phyloP scores from a whole-genome alignment of 2,329 filamentous ascomycete species.

The Calonectria crousiana region DNA sequence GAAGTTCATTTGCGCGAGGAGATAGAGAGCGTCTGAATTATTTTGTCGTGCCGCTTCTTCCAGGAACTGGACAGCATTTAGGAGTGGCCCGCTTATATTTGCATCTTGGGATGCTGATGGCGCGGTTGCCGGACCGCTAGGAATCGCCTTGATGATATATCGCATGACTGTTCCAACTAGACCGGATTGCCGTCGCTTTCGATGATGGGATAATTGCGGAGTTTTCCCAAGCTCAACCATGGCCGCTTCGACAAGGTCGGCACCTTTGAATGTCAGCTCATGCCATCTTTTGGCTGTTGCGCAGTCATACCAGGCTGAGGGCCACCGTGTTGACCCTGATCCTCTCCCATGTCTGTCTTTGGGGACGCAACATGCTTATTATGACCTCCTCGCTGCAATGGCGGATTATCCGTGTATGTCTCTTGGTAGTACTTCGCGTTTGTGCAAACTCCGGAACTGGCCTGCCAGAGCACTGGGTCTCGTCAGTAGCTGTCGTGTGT shows the following conservation, averaged over 20 bases:
- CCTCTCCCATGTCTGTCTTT: slow-evolving; percentile 46
- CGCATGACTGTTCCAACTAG: slow-evolving; percentile 57
- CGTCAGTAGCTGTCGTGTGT: slow-evolving; percentile 44
- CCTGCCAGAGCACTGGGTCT: slow-evolving; percentile 61
- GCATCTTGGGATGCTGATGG: slow-evolving; percentile 55
- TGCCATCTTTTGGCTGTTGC: slow-evolving; percentile 10
- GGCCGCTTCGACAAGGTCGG: slow-evolving; percentile 66
- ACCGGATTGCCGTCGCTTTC: slow-evolving; percentile 58
- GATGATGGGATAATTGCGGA: slow-evolving; percentile 58
- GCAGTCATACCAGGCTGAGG: slow-evolving; percentile 54
- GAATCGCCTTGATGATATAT: slow-evolving; percentile 61
- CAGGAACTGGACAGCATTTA: slow-evolving; percentile 65
- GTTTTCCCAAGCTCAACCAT: slow-evolving; percentile 63
- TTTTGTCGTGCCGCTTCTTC: slow-evolving; percentile 65
- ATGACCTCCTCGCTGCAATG: slow-evolving; percentile 41
- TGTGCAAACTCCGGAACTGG: slow-evolving; percentile 51
- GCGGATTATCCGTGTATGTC: slow-evolving; percentile 43
- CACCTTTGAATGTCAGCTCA: slow-evolving; percentile 52
- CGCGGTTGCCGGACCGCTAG: slow-evolving; percentile 61
- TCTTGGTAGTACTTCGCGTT: slow-evolving; percentile 55
- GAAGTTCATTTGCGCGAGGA: slow-evolving; percentile 95
- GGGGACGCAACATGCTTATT: slow-evolving; percentile 49
- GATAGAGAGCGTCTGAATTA: slow-evolving; percentile 86
- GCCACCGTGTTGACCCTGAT: slow-evolving; percentile 41
- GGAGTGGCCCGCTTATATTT: slow-evolving; percentile 57